Conservation (phyloP, 2,329 filamentous ascomycete genomes). For the Delphinella strobiligena region DNA sequence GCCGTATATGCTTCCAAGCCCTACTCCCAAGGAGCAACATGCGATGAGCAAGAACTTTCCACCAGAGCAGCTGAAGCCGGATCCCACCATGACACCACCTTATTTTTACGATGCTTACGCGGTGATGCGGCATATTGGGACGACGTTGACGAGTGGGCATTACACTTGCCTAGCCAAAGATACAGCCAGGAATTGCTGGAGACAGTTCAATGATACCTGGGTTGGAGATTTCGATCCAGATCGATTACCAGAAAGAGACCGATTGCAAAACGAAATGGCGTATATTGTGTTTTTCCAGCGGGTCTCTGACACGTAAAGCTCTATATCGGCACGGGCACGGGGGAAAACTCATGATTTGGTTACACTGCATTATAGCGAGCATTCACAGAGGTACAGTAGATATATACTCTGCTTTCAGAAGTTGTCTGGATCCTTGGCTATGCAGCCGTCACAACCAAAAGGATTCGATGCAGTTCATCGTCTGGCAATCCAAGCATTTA, state of each 20-base stretch:
- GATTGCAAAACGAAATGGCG: conserved; percentile 49
- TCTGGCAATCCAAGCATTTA: too few species aligned
- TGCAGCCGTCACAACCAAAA: too few species aligned
- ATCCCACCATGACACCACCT: conserved; percentile 38
- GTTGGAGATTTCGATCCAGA: conserved; percentile 46
- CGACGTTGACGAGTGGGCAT: conserved; percentile 58
- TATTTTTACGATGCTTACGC: conserved; percentile 79
- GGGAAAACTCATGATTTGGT: too few species aligned
- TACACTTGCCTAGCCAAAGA: conserved; percentile 56
- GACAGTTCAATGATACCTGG: conserved; percentile 47
- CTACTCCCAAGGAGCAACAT: conserved; percentile 20
- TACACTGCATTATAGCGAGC: too few species aligned
- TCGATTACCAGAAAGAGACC: conserved; percentile 33
- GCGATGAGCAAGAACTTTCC: conserved; percentile 20
- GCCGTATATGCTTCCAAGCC: conserved; percentile 44
- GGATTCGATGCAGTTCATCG: too few species aligned
- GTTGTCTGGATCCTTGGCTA: too few species aligned
- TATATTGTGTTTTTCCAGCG: conserved; percentile 55
- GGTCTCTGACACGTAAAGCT: conserved; percentile 16
- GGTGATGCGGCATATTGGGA: conserved; percentile 65
- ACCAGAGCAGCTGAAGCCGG: conserved; percentile 23
- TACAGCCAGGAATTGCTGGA: conserved; percentile 42
- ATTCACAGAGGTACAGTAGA: too few species aligned
- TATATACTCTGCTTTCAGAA: too few species aligned
- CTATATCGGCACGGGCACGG: too few species aligned